These are phyloP conservation scores for Lactifluus echinatus DNA, from an alignment of 768 basidiomycete species.

Conservation along the genomic window DNA sequence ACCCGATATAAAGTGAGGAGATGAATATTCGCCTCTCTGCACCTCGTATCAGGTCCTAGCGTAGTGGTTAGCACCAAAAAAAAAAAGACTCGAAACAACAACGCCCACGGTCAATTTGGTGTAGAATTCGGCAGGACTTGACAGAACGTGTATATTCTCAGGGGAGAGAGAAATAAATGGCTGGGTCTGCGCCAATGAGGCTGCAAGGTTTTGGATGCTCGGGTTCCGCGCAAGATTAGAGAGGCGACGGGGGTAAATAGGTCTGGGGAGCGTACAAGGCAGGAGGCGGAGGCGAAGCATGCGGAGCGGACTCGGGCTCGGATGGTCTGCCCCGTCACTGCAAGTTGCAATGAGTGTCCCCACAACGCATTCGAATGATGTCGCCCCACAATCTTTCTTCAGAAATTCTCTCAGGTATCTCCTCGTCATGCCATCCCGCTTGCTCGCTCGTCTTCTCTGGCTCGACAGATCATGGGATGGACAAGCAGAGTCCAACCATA, in stretches of 20 bases:
- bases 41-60: conserved; percentile 64
- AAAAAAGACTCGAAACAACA: neutral
- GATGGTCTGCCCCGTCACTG: too few relatives aligned
- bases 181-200: conserved; percentile 16
- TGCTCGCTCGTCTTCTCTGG: conserved; percentile 2
- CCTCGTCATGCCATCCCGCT: neutral
- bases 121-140: conserved; percentile 13
- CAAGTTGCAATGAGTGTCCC: conserved; percentile 1
- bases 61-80: neutral
- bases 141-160: conserved; percentile 15
- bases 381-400: neutral
- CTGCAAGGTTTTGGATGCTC: conserved; percentile 12
- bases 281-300: neutral
- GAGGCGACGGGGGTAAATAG: neutral
- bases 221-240: conserved; percentile 1
- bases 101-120: conserved; percentile 16
- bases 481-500: neutral
- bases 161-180: conserved; percentile 16
- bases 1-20: conserved; percentile 84
- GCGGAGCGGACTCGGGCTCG: neutral
- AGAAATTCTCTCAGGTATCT: conserved; percentile 1
- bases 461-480: conserved; percentile 6
- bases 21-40: conserved; percentile 79
- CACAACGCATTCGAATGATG: neutral
- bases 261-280: neutral